Base-by-base conservation (phyloP, 306 rosid genomes). In the Mucuna pruriens region DNA sequence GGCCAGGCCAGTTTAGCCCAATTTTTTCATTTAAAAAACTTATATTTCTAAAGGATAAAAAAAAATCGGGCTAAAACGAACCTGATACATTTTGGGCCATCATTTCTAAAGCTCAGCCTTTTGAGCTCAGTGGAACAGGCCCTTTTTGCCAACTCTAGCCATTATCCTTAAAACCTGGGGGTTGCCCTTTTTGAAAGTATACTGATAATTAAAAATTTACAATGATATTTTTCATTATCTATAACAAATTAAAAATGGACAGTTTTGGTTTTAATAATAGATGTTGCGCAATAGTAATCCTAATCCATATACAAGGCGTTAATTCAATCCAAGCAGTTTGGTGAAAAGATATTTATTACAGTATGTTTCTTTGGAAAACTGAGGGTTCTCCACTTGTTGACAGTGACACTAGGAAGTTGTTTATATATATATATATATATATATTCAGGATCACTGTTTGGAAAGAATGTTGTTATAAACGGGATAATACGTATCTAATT, bases 401-500 rank as follows among this genome's bases (percentile, higher is more conserved):
- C 52, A 66, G 22, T 5, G 23, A 20, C 52, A 44, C 22, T 20
- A 15, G 52, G 10, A 51, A 68, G 40, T 45, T 76, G 20, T 26
- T 67, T n/a, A n/a, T n/a, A n/a, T n/a, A n/a, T n/a, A n/a, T n/a
- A n/a, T n/a, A n/a, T n/a, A n/a, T n/a, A n/a, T n/a, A n/a, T n/a
- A n/a, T n/a, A n/a, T n/a, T n/a, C n/a, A n/a, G 74, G 34, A 44
- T 78, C 40, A 84, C 57, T 54, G 61, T 76, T 55, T 66, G 77
- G 17, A 25, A 60, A 77, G 80, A 19, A 74, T 49, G 77, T 69
- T 89, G 44, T 84, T 83, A 82, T 80, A 88, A 84, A 92, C 92
- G 7, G 97, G 95, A 87, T 85, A 90, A 83, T 89, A 91, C 5
- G 90, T 45, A 51, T 91, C 97, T 79, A 92, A 78, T 48, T 91